These are phyloP conservation scores for Ogataea corticis DNA, from an alignment of 805 yeast genomes.

Conservation along the genomic window DNA sequence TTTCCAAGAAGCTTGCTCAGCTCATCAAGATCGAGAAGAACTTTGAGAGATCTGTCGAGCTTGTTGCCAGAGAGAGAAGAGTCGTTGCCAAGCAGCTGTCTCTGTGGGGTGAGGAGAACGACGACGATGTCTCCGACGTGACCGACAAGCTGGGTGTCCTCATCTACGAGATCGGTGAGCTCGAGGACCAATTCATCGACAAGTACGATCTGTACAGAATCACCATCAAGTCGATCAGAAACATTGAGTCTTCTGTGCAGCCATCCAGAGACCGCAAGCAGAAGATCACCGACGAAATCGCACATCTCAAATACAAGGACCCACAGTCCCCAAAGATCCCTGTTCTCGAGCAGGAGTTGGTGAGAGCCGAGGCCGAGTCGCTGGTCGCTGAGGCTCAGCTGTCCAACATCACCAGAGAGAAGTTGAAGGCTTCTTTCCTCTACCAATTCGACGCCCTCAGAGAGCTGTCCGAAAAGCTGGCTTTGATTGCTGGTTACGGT, in stretches of 20 bases:
- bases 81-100: slow-evolving; percentile 97
- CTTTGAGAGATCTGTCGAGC: slow-evolving; percentile 90
- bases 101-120: slow-evolving; percentile 96
- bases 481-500: slow-evolving; percentile 98
- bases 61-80: slow-evolving; percentile 90
- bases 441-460: slow-evolving; percentile 95
- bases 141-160: slow-evolving; percentile 97
- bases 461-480: slow-evolving; percentile 94
- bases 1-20: slow-evolving; percentile 87
- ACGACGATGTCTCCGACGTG: slow-evolving; percentile 94
- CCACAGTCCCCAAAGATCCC: slow-evolving; percentile 96
- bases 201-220: slow-evolving; percentile 97
- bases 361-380: slow-evolving; percentile 98
- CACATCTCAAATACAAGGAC: slow-evolving; percentile 96
- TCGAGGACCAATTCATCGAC: slow-evolving; percentile 97
- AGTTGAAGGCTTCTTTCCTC: slow-evolving; percentile 94
- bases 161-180: slow-evolving; percentile 94
- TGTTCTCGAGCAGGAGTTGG: slow-evolving; percentile 96
- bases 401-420: slow-evolving; percentile 96
- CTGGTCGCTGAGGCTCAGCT: slow-evolving; percentile 98
- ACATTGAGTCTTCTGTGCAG: slow-evolving; percentile 96
- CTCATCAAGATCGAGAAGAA: slow-evolving; percentile 95
- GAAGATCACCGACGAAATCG: slow-evolving; percentile 96
- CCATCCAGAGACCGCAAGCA: slow-evolving; percentile 98
- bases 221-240: slow-evolving; percentile 90